A percentile compares a stretch with the other conserved stretches of the same genome.
These are phyloP conservation scores for Saccharomycopsis lassenensis DNA, from an alignment of 805 yeast species.

Conservation along the genomic window DNA sequence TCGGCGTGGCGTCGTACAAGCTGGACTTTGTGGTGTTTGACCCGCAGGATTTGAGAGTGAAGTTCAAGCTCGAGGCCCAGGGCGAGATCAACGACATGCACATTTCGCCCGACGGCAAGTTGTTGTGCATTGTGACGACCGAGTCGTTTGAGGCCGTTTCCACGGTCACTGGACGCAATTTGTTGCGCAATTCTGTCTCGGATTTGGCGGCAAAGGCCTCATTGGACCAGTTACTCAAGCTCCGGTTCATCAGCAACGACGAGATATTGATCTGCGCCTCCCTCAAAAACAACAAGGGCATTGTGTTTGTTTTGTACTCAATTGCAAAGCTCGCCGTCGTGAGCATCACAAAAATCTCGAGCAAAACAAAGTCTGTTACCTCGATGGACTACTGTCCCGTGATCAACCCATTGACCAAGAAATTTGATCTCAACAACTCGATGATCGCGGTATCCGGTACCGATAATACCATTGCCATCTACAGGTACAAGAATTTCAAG, in stretches of 20 bases:
- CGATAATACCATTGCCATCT: slow-evolving; percentile 55
- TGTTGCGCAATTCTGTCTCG: slow-evolving; percentile 21
- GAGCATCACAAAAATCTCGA: slow-evolving; percentile 16
- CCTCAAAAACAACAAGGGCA: slow-evolving; percentile 31
- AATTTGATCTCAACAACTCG: slow-evolving; percentile 16
- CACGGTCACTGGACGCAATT: slow-evolving; percentile 33
- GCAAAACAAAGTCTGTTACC: slow-evolving; percentile 44
- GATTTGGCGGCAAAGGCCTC: slow-evolving; percentile 21
- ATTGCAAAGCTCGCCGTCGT: slow-evolving; percentile 10
- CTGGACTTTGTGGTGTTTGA: slow-evolving; percentile 52
- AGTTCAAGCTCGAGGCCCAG: slow-evolving; percentile 42
- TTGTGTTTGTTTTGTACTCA: slow-evolving; percentile 21
- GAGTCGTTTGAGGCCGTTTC: slow-evolving; percentile 41
- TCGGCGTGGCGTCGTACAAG: slow-evolving; percentile 62
- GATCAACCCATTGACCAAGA: slow-evolving; percentile 15
- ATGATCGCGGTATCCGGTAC: slow-evolving; percentile 34
- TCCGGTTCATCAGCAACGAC: slow-evolving; percentile 29
- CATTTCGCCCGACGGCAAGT: slow-evolving; percentile 56
- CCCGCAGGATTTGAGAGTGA: slow-evolving; percentile 41
- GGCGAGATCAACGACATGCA: slow-evolving; percentile 48
- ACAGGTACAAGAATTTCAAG: slow-evolving; percentile 41
- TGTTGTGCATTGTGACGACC: slow-evolving; percentile 52
- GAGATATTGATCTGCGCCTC: slow-evolving; percentile 35
- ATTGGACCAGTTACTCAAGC: slow-evolving; percentile 30
- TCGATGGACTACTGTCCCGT: slow-evolving; percentile 33